These are phyloP conservation scores for Phytophthora syringae DNA, from an alignment of 352 stramenopile species.

Conservation along the genomic window DNA sequence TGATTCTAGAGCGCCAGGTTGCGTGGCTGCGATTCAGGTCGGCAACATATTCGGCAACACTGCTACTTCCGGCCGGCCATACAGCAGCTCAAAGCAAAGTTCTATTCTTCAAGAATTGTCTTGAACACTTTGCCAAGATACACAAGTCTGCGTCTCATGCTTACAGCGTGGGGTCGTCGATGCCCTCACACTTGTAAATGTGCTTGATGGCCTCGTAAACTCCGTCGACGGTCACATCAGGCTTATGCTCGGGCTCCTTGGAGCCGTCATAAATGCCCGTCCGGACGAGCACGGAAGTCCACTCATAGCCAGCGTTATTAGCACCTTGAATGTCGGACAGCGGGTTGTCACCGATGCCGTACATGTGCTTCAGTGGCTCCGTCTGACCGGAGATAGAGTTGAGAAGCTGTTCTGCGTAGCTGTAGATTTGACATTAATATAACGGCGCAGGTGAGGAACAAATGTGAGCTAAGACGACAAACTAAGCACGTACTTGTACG, in stretches of 20 bases:
- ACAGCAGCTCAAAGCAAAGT: slow-evolving; percentile 15
- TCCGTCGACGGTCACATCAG: slow-evolving; percentile 64
- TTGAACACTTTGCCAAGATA: not conserved
- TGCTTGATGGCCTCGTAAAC: slow-evolving; percentile 82
- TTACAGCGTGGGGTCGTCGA: slow-evolving; percentile 52
- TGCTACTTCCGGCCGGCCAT: not conserved
- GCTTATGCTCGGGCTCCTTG: slow-evolving; percentile 64
- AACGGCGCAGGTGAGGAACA: not conserved
- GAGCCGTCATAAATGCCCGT: slow-evolving; percentile 86
- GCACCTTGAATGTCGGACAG: slow-evolving; percentile 87
- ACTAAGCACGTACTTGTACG: slow-evolving; percentile 72
- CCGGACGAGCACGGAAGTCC: slow-evolving; percentile 87
- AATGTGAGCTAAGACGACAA: not conserved
- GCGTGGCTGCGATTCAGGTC: too few relatives aligned
- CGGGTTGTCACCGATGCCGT: slow-evolving; percentile 91
- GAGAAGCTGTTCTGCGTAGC: slow-evolving; percentile 73
- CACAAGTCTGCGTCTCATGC: not conserved
- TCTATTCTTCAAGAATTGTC: slow-evolving; percentile 24
- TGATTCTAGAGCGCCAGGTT: not conserved
- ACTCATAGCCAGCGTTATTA: slow-evolving; percentile 83
- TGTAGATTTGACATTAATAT: slow-evolving; percentile 15
- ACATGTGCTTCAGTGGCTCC: slow-evolving; percentile 67
- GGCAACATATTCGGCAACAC: not conserved
- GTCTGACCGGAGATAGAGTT: slow-evolving; percentile 57
- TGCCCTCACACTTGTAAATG: slow-evolving; percentile 70